Evolutionary conservation across 2,329 filamentous ascomycete species (phyloP), one percentile per base, ranked within the genome.

Genomic region (Arthrinium phaeospermum): DNA sequence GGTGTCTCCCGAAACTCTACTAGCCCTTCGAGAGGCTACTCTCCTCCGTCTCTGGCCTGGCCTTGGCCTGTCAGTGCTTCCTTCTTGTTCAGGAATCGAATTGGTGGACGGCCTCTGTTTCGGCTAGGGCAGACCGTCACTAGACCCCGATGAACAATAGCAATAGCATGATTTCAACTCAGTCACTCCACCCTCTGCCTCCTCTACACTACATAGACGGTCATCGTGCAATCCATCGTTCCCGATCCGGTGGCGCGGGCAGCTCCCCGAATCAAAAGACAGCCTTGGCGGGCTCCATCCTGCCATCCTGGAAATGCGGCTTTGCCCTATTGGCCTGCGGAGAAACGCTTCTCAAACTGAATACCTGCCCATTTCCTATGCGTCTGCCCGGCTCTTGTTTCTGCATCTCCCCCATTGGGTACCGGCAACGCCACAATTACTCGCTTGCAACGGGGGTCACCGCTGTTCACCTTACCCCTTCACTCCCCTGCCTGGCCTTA

Each of bases 311-410:
- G 53, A 37, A 61, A 37, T 64, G 34, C 57, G 34, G 57, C 57
- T 64, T 41, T n/a, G 57, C 34, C 19, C 34, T 64, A 19, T 24
- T 37, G 19, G 57, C 57, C 22, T 37, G 34, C 57, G 41, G 57
- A 64, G 57, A 64, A 64, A 64, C 30, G 57, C 57, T n/a, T 41
- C 57, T 64, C 57, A 64, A 64, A 64, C 57, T n/a, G 57, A 64
- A 64, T 41, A 37, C 53, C 53, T 37, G 30, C 53, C 53, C 53
- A 61, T 61, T 61, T 37, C 53, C 53, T 61, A 61, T 61, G 53
- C 53, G 27, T 61, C 30, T 14, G 16, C 30, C 37, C 53, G 53
- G 53, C 53, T 61, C 53, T 61, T 61, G 53, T 61, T 61, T 61
- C 53, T 61, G 19, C 53, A 22, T 34, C 30, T 22, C 30, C 53